Evolutionary conservation across 306 rosid species (phyloP).

Genomic region (Leucaena leucocephala): DNA sequence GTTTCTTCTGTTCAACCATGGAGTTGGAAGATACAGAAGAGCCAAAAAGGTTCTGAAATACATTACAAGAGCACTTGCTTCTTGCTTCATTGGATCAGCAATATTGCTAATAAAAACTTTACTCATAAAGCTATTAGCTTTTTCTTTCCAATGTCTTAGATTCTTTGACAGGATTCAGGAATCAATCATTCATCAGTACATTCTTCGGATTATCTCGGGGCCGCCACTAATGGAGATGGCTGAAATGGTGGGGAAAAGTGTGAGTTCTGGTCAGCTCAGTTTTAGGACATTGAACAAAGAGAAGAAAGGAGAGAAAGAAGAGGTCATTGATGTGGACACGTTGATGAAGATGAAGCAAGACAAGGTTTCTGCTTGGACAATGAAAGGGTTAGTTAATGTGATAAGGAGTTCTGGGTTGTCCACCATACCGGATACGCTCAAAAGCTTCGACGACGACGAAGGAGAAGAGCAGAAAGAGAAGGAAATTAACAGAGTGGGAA

Average conservation of each 20-base stretch:
- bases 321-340: constrained; percentile 81
- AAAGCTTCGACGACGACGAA: constrained; percentile 51
- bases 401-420: constrained; percentile 71
- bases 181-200: constrained; percentile 78
- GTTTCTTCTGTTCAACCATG: constrained; percentile 58
- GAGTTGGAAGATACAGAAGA: constrained; percentile 45
- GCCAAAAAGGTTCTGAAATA: constrained; percentile 49
- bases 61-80: constrained; percentile 53
- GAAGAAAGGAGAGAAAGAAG: constrained; percentile 51
- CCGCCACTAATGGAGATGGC: constrained; percentile 75
- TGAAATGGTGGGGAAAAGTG: constrained; percentile 43
- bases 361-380: constrained; percentile 88
- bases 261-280: constrained; percentile 55
- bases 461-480: constrained; percentile 51
- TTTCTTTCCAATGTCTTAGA: constrained; percentile 68
- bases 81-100: constrained; percentile 18
- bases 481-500: constrained; percentile 85
- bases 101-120: constrained; percentile 10
- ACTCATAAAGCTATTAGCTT: constrained; percentile 54
- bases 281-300: constrained; percentile 48
- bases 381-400: constrained; percentile 74
- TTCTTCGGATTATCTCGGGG: constrained; percentile 73
- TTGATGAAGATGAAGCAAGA: constrained; percentile 74
- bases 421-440: constrained; percentile 51
- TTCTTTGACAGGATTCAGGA: constrained; percentile 90